phyloP scores from a whole-genome alignment of 2,329 filamentous ascomycete species.

The Massarina eburnea region DNA sequence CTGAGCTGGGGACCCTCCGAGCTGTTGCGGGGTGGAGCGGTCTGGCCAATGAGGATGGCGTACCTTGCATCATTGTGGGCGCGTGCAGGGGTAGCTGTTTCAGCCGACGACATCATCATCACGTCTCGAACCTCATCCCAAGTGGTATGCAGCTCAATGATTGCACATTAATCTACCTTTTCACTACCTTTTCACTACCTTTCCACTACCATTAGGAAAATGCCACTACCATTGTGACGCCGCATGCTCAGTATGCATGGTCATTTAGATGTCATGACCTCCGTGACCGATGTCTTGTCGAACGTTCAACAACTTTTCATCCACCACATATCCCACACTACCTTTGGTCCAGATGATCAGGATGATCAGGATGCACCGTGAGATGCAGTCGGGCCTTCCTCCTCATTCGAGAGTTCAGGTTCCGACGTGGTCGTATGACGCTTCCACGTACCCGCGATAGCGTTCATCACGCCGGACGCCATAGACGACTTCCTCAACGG shows the following conservation, averaged over 20 bases:
- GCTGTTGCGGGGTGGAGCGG: slow-evolving; percentile 25
- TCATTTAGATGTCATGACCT: not conserved
- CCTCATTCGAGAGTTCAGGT: slow-evolving; percentile 5
- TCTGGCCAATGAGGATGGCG: slow-evolving; percentile 23
- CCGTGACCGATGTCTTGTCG: not conserved
- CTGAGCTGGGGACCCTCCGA: slow-evolving; percentile 19
- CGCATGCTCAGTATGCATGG: not conserved
- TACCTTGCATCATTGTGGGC: slow-evolving; percentile 28
- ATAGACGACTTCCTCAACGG: slow-evolving; percentile 15
- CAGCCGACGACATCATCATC: not conserved
- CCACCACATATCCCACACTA: not conserved
- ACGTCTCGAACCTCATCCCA: not conserved
- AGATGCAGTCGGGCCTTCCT: slow-evolving; percentile 5
- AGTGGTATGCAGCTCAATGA: not conserved
- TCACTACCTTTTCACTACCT: not conserved
- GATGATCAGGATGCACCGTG: slow-evolving; percentile 9
- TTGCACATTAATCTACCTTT: not conserved
- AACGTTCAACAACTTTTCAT: not conserved
- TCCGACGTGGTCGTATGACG: slow-evolving; percentile 18
- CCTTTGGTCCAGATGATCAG: not conserved
- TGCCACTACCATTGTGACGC: not conserved
- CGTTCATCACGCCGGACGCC: slow-evolving; percentile 21
- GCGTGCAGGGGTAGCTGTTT: slow-evolving; percentile 4
- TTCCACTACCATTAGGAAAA: not conserved
- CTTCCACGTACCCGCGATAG: slow-evolving; percentile 27